Percentiles rank a stretch among this genome's conserved stretches.
Evolutionary conservation across 805 yeast species (phyloP).

Genomic region (Lachancea sp.): DNA sequence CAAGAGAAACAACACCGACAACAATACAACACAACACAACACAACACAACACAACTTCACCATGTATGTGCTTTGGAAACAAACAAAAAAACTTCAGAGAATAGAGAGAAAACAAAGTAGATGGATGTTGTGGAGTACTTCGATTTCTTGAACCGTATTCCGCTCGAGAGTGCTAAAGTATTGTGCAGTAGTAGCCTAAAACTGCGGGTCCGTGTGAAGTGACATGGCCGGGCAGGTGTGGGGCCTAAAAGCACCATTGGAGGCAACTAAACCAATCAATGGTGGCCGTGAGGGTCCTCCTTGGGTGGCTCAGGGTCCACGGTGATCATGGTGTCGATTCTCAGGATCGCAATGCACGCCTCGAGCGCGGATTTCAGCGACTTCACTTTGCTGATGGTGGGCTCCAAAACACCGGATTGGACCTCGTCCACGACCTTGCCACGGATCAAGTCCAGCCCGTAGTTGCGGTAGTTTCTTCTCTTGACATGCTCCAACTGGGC

Average conservation of each 20-base stretch:
- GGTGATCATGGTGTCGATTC: conserved; percentile 97
- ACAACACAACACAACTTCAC: too few species aligned
- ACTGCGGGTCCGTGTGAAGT: background rate
- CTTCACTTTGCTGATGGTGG: conserved; percentile 87
- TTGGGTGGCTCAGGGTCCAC: conserved; percentile 92
- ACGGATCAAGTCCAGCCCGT: conserved; percentile 84
- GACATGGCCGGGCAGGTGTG: background rate
- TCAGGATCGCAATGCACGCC: conserved; percentile 93
- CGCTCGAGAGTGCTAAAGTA: too few species aligned
- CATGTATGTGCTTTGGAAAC: too few species aligned
- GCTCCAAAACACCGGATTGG: conserved; percentile 85
- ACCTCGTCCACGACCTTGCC: conserved; percentile 90
- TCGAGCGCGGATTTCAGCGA: conserved; percentile 93
- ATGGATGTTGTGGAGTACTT: too few species aligned
- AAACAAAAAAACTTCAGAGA: too few species aligned
- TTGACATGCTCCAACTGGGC: conserved; percentile 79
- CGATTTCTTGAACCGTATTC: too few species aligned
- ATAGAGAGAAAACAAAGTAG: too few species aligned
- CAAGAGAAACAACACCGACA: too few species aligned
- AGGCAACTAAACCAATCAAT: too few species aligned
- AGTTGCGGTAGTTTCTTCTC: conserved; percentile 79
- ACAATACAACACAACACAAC: too few species aligned
- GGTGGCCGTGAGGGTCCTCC: conserved; percentile 42
- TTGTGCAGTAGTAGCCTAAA: too few species aligned
- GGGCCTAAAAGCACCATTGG: too few species aligned